A percentile compares a stretch with the other conserved stretches of the same genome.
phyloP scores from a whole-genome alignment of 768 basidiomycete genomes.

The Vishniacozyma victoriae region DNA sequence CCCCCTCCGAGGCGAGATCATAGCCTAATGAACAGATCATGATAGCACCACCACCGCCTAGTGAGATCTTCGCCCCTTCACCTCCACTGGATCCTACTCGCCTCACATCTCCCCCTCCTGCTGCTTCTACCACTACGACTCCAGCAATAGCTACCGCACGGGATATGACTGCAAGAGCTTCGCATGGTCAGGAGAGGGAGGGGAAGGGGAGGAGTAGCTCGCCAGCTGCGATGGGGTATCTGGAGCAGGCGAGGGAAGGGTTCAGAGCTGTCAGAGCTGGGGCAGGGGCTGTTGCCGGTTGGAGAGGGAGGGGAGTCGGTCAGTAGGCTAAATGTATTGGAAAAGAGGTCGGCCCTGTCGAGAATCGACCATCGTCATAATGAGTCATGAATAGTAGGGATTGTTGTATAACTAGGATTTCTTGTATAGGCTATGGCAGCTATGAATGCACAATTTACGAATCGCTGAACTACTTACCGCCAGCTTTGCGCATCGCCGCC shows the following conservation, averaged over 20 bases:
- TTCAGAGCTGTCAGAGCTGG: conserved; percentile 35
- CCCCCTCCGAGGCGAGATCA: neutral
- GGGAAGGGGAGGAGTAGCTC: neutral
- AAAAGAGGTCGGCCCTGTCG: too few relatives aligned
- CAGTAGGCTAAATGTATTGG: too few relatives aligned
- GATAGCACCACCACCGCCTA: conserved; percentile 35
- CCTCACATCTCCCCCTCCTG: conserved; percentile 18
- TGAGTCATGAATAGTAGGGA: too few relatives aligned
- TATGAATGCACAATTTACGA: too few relatives aligned
- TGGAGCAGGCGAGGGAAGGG: conserved; percentile 43
- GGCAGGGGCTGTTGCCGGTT: conserved; percentile 33
- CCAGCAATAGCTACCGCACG: neutral
- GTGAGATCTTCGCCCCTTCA: conserved; percentile 30
- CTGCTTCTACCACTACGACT: conserved; percentile 9
- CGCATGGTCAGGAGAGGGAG: neutral
- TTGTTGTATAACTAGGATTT: too few relatives aligned
- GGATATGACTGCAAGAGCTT: neutral
- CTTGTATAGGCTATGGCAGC: too few relatives aligned
- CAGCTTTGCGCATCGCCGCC: too few relatives aligned
- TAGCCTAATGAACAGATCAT: conserved; percentile 19
- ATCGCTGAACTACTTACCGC: too few relatives aligned
- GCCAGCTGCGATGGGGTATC: conserved; percentile 20
- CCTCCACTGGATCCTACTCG: conserved; percentile 18
- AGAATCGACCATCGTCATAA: too few relatives aligned
- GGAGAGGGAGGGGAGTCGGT: conserved; percentile 31